A percentile compares a stretch with the other conserved stretches of the same genome.
These are phyloP conservation scores for Trametes villosa DNA, from an alignment of 768 basidiomycete species.

Conservation along the genomic window DNA sequence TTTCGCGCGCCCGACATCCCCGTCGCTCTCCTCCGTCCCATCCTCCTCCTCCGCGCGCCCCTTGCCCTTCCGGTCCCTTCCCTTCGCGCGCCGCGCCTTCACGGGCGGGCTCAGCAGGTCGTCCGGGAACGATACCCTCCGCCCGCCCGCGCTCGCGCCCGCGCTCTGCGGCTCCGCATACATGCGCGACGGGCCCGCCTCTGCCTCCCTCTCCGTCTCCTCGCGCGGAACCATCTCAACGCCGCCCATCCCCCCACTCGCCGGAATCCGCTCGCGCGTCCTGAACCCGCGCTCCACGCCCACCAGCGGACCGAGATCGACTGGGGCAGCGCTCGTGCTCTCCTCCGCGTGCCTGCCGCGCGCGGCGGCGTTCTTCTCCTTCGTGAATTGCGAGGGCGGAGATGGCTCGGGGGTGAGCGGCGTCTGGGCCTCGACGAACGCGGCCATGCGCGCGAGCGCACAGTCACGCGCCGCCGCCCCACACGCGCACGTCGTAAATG, in stretches of 20 bases:
- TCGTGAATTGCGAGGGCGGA: conserved; percentile 25
- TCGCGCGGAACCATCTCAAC: conserved; percentile 55
- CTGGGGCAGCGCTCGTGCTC: not conserved
- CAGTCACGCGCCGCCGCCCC: conserved; percentile 66
- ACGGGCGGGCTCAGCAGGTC: conserved; percentile 11
- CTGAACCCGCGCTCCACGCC: conserved; percentile 63
- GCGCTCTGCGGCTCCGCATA: not conserved
- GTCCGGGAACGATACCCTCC: conserved; percentile 18
- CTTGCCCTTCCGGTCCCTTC: conserved; percentile 36
- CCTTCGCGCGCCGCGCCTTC: conserved; percentile 14
- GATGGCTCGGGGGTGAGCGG: conserved; percentile 34
- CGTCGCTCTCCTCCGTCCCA: conserved; percentile 16
- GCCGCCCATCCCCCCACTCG: conserved; percentile 65
- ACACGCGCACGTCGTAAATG: conserved; percentile 78
- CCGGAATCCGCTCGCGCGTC: conserved; percentile 59
- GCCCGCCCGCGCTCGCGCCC: not conserved
- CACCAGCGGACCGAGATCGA: conserved; percentile 68
- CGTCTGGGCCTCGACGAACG: conserved; percentile 55
- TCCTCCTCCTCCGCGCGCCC: conserved; percentile 27
- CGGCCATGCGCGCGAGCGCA: conserved; percentile 63
- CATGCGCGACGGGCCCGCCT: conserved; percentile 24
- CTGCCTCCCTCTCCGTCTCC: not conserved
- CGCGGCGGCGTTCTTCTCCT: conserved; percentile 14
- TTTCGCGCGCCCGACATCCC: conserved; percentile 25
- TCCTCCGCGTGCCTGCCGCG: not conserved